These are phyloP conservation scores for Talaromyces sp. DNA, from an alignment of 2,329 filamentous ascomycete species.

Conservation along the genomic window DNA sequence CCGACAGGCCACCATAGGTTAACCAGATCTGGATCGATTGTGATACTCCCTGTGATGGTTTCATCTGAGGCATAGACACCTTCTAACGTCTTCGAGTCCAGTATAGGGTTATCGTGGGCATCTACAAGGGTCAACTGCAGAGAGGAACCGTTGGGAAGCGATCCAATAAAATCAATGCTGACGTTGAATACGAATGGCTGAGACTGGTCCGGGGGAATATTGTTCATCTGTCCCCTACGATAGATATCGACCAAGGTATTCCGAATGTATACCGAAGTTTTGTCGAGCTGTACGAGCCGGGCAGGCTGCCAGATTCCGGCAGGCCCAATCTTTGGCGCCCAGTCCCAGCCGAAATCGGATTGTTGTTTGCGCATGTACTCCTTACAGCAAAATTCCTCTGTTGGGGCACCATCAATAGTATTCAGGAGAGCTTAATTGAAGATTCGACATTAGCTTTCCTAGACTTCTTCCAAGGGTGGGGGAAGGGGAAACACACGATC, in stretches of 20 bases:
- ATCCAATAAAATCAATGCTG: constrained; percentile 54
- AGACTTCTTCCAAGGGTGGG: constrained; percentile 18
- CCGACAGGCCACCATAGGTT: constrained; percentile 59
- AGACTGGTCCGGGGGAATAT: constrained; percentile 52
- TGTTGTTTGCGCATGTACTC: constrained; percentile 58
- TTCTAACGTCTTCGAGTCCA: constrained; percentile 33
- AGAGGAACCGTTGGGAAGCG: constrained; percentile 36
- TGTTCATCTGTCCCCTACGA: constrained; percentile 53
- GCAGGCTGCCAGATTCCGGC: constrained; percentile 58
- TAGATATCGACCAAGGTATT: constrained; percentile 56
- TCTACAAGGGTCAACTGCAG: constrained; percentile 47
- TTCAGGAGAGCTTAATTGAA: background rate
- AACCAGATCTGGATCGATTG: constrained; percentile 39
- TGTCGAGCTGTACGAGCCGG: constrained; percentile 49
- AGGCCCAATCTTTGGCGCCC: constrained; percentile 56
- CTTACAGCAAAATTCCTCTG: constrained; percentile 51
- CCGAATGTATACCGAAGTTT: constrained; percentile 37
- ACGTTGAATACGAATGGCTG: constrained; percentile 58
- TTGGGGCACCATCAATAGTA: constrained; percentile 9
- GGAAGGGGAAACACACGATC: background rate
- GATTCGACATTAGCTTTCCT: constrained; percentile 38
- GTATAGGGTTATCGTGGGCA: constrained; percentile 29
- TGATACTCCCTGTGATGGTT: constrained; percentile 46
- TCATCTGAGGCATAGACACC: constrained; percentile 38
- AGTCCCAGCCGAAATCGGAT: constrained; percentile 62